These are phyloP conservation scores for Coemansia sp. DNA, from an alignment of 192 early-diverging fungal species.

Conservation along the genomic window DNA sequence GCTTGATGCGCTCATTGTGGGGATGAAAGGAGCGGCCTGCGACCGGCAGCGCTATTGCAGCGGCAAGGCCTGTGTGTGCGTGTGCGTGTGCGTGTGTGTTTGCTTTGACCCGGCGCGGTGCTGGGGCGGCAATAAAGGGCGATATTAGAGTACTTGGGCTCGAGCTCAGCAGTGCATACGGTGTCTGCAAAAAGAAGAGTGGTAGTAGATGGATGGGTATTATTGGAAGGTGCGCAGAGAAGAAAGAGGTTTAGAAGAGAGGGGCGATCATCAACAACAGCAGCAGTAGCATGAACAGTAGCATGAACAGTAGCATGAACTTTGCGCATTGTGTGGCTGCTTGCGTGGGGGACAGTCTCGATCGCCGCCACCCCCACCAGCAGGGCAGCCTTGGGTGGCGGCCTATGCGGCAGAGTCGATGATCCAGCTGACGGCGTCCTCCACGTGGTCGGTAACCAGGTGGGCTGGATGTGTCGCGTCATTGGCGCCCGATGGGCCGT, in stretches of 20 bases:
- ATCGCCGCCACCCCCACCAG: not conserved
- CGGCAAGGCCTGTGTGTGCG: too few species aligned
- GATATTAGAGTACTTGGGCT: not conserved
- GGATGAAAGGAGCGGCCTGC: not conserved
- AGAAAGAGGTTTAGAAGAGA: not conserved
- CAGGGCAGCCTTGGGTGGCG: not conserved
- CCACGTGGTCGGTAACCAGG: slow-evolving; percentile 61
- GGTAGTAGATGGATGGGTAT: not conserved
- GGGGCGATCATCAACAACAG: not conserved
- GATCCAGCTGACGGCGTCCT: slow-evolving; percentile 61
- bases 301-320: not conserved
- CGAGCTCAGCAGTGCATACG: not conserved
- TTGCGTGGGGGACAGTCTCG: not conserved
- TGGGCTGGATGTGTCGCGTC: slow-evolving; percentile 57
- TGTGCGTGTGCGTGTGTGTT: too few species aligned
- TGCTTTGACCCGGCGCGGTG: not conserved
- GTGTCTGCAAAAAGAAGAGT: not conserved
- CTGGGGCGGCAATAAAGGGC: not conserved
- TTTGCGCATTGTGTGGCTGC: not conserved
- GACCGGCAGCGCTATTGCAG: not conserved
- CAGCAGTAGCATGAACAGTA: not conserved
- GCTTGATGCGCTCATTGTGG: not conserved
- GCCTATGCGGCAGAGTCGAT: slow-evolving; percentile 16
- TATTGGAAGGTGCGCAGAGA: not conserved
- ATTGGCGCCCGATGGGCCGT: slow-evolving; percentile 52